Evolutionary conservation across 1,284 basidiomycete genomes (phyloP), one percentile per base, ranked within the genome.

Genomic region (Rhodotorula sp.): DNA sequence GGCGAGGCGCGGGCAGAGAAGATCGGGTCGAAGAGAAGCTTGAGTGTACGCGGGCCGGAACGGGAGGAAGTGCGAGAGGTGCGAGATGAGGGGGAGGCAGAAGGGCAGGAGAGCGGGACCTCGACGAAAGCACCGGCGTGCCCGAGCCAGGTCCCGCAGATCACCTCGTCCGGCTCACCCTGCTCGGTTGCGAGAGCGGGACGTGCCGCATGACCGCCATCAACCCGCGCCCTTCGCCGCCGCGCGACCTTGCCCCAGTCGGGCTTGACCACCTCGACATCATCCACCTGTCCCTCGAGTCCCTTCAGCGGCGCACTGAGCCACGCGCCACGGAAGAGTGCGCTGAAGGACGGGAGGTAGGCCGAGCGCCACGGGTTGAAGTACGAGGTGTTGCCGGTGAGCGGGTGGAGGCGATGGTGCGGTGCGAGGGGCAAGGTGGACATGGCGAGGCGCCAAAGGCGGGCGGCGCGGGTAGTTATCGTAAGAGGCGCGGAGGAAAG

Each of bases 11-110:
- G 64, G 6, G 58, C 27, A 27, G 72, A 75, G 53, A 78, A 79
- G 50, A 79, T 77, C 7, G 78, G 78, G 64, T 79, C 78, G 53
- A 77, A 78, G 25, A 78, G 65, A 7, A 76, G 53, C 25, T 69
- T 71, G 46, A 70, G 56, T 6, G 34, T 56, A 10, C 34, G 32
- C 3, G 44, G 12, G 17, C 7, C 3, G n/a, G 48, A 32, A 2
- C 13, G 29, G 29, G 13, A 7, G 54, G 19, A 27, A 12, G 60
- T 22, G 32, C 41, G 32, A 5, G 46, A 32, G 6, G 32, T 34
- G 22, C 44, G 27, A 10, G 59, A 3, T 7, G 59, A 60, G 44
- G 60, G 29, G 5, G 60, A 37, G 25, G 46, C 1, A 12, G 60
- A 36, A 37, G 53, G 17, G 9, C 32, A 7, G 19, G 50, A 36